Percentiles rank a stretch among this genome's conserved stretches.
phyloP scores from a whole-genome alignment of 2,329 filamentous ascomycete genomes.

The Microcyclospora pomicola region DNA sequence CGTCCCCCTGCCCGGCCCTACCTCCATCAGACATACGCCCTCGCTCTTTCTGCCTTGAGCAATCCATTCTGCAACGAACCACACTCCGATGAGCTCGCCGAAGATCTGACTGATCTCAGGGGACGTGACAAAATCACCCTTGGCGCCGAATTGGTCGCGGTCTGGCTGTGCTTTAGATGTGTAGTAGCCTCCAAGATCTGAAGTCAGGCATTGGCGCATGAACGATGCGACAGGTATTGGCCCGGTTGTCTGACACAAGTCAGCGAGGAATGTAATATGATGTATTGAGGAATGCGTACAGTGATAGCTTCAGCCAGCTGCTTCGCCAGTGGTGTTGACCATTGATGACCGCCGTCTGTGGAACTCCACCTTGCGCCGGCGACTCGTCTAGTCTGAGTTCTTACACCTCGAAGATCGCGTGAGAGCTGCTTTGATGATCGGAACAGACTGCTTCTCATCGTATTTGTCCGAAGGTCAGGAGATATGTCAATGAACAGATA shows the following conservation, averaged over 20 bases:
- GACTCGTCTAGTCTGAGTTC: conserved; percentile 5
- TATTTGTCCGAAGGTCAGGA: conserved; percentile 4
- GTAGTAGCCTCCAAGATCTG: conserved; percentile 85
- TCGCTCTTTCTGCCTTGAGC: conserved; percentile 62
- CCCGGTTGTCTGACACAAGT: conserved; percentile 53
- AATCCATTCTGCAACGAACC: conserved; percentile 95
- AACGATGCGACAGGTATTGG: conserved; percentile 85
- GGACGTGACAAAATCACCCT: conserved; percentile 92
- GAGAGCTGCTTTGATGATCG: conserved; percentile 12
- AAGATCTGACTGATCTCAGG: conserved; percentile 97
- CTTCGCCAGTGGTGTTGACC: conserved; percentile 87
- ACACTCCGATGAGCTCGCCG: conserved; percentile 84
- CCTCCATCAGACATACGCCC: conserved; percentile 80
- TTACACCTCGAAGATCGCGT: conserved; percentile 8
- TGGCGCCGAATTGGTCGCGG: conserved; percentile 78
- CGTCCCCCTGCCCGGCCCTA: conserved; percentile 86
- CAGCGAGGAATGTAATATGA: neutral
- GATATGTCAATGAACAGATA: too few species aligned
- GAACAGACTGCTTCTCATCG: conserved; percentile 17
- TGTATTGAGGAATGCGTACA: conserved; percentile 33
- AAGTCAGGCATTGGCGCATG: conserved; percentile 97
- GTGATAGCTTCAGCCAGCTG: conserved; percentile 75
- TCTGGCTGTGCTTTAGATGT: conserved; percentile 53
- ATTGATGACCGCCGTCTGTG: conserved; percentile 36
- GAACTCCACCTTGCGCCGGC: conserved; percentile 29